Evolutionary conservation across 257 asterid genomes (phyloP), one percentile per base, ranked within the genome.

Genomic region (Lycium barbarum): DNA sequence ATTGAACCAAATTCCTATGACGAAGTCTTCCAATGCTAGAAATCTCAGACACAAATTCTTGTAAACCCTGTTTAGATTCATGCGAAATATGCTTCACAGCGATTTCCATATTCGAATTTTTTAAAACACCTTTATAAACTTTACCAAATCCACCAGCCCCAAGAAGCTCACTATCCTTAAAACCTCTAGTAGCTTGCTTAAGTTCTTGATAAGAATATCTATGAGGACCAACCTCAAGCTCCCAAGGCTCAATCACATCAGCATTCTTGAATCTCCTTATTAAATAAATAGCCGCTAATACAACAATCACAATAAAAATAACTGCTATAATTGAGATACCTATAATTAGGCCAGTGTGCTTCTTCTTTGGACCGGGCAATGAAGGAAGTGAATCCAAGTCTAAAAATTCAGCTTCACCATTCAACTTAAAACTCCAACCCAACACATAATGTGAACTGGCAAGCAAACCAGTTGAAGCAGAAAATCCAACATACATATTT

Each of bases 361-460:
- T 88, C 87, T 79, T 89, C 84, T 86, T 88, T 36, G 35, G 26
- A 51, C 84, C 86, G 4, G 88, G 89, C 36, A 87, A 33, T 17
- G 86, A 85, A 18, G 97, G 96, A 17, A 92, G 91, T 14, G 90
- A 84, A 79, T 54, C 81, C 82, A 90, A 81, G 86, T 94, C 88
- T 20, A 95, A 78, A 1, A 83, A 36, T 45, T 83, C 66, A 12
- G 95, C 84, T 66, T 83, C 86, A 5, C 97, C 97, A 43, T 84
- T 91, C 61, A 92, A 59, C 61, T 87, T 89, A 82, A 93, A 95
- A 89, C 95, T 93, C 98, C 98, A 95, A 3, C 97, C 98, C n/a
- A 92, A n/a, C 5, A 95, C 33, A 65, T 92, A 91, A 85, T 95
- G 98, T 11, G 94, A 79, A 80, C 95, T 90, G 6, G 93, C 93